phyloP scores from a whole-genome alignment of 768 basidiomycete genomes.

The Mycena galopus region DNA sequence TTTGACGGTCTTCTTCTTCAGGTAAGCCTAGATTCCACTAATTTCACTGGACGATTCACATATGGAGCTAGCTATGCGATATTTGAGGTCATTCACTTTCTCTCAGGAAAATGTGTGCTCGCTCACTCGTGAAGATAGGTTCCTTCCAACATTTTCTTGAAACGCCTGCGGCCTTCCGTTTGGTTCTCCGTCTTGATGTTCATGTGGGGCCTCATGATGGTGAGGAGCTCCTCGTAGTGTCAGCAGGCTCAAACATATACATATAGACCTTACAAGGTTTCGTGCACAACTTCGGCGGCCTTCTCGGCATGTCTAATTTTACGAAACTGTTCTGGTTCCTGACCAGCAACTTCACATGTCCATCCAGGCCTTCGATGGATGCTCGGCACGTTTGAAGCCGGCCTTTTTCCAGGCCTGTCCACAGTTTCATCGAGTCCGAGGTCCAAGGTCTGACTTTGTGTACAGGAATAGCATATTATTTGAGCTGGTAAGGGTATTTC shows the following conservation, averaged over 20 bases:
- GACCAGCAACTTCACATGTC: neutral
- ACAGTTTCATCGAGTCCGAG: slow-evolving; percentile 65
- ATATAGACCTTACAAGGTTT: slow-evolving; percentile 73
- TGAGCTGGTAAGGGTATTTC: slow-evolving; percentile 27
- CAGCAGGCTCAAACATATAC: neutral
- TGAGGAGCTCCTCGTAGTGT: slow-evolving; percentile 34
- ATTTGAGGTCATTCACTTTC: slow-evolving; percentile 65
- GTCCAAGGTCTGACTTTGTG: slow-evolving; percentile 45
- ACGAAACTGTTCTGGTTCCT: slow-evolving; percentile 1
- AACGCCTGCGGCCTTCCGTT: slow-evolving; percentile 73
- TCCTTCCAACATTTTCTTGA: slow-evolving; percentile 64
- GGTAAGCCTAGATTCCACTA: neutral
- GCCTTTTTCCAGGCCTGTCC: slow-evolving; percentile 62
- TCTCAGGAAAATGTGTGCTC: neutral
- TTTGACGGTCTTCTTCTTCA: slow-evolving; percentile 76
- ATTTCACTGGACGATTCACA: neutral
- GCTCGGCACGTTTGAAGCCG: slow-evolving; percentile 75
- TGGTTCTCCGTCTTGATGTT: slow-evolving; percentile 69
- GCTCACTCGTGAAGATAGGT: slow-evolving; percentile 5
- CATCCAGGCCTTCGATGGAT: slow-evolving; percentile 67
- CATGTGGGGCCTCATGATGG: slow-evolving; percentile 64
- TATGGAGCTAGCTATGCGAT: slow-evolving; percentile 58
- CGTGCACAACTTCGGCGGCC: slow-evolving; percentile 67
- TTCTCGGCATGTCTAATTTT: slow-evolving; percentile 62
- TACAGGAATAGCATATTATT: slow-evolving; percentile 29